Base-by-base conservation (phyloP, 495 filamentous ascomycete genomes). In the Lineolata rhizophorae region DNA sequence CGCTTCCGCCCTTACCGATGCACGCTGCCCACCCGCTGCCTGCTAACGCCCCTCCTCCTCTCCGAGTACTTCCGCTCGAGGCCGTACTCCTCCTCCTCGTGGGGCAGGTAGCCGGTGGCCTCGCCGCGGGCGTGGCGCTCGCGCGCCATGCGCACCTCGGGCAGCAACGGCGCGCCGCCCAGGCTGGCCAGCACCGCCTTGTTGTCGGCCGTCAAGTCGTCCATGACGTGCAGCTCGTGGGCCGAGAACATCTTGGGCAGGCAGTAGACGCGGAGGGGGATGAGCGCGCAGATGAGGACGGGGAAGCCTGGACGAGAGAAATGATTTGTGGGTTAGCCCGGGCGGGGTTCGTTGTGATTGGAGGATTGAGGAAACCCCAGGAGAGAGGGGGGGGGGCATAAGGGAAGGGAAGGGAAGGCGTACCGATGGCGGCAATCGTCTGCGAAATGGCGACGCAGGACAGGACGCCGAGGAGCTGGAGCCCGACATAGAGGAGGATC, bases 391-490 rank as follows among this genome's bases (percentile, higher is more conserved):
- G n/a, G n/a, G n/a, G n/a, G n/a, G n/a, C n/a, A 26, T 8, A 26
- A 8, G 8, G 12, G 22, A 12, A 26, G 12, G 22, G 22, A 12
- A 26, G 22, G 22, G 12, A 8, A 12, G 22, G 22, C 8, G 22
- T 26, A 26, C 22, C 47, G 26, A 93, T 85, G 12, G 83, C 83
- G 6, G 79, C 84, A 27, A 91, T 78, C 0, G 83, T 91, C 51
- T 92, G 82, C 2, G 80, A 81, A 40, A 92, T 83, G 17, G 80
- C 83, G 47, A 93, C 84, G 2, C 75, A 84, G 1, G 67, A 75
- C 2, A 57, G 76, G 42, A 92, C 84, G 1, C 77, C 80, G 24
- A 76, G 11, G 2, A 85, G 50, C 50, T 92, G 73, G 14, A 81
- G 46, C 8, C 50, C 51, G 3, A 85, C 70, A 50, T 85, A 90